These are phyloP conservation scores for Morella rubra DNA, from an alignment of 306 rosid genomes.

Conservation along the genomic window DNA sequence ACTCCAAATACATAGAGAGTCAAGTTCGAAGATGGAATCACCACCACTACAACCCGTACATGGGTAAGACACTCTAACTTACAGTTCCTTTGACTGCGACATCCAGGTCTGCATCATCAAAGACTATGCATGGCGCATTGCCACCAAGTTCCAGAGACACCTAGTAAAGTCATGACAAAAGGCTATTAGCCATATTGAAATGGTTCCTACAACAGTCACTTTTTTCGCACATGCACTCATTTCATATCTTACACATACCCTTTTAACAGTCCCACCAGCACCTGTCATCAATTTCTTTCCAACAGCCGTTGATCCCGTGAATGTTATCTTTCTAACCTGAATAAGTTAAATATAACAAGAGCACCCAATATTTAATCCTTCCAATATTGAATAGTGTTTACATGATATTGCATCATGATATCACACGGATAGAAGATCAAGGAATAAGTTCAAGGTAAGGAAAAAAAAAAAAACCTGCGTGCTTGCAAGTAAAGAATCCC, in stretches of 20 bases:
- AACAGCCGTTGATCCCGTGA: slow-evolving; percentile 96
- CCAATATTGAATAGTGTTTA: slow-evolving; percentile 23
- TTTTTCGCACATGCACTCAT: slow-evolving; percentile 18
- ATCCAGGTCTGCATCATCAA: slow-evolving; percentile 95
- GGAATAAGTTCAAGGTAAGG: not conserved
- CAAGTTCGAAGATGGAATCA: slow-evolving; percentile 15
- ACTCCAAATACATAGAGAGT: not conserved
- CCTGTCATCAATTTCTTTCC: slow-evolving; percentile 98
- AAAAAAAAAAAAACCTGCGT: slow-evolving; percentile 55
- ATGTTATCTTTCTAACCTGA: slow-evolving; percentile 94
- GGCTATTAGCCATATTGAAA: slow-evolving; percentile 15
- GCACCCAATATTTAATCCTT: slow-evolving; percentile 11
- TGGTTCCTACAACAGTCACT: slow-evolving; percentile 21
- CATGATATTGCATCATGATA: slow-evolving; percentile 4
- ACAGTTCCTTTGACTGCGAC: slow-evolving; percentile 95
- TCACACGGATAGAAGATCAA: slow-evolving; percentile 8
- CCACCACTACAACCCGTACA: slow-evolving; percentile 19
- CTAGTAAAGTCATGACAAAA: slow-evolving; percentile 39
- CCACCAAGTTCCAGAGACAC: slow-evolving; percentile 98
- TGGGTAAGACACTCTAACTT: slow-evolving; percentile 42
- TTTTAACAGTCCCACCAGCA: slow-evolving; percentile 90
- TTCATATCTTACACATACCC: slow-evolving; percentile 44
- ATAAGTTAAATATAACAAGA: slow-evolving; percentile 21
- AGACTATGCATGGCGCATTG: slow-evolving; percentile 93
- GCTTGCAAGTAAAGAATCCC: slow-evolving; percentile 79